Evolutionary conservation across 129 eudicot species (phyloP).

Genomic region (Escallonia rubra): DNA sequence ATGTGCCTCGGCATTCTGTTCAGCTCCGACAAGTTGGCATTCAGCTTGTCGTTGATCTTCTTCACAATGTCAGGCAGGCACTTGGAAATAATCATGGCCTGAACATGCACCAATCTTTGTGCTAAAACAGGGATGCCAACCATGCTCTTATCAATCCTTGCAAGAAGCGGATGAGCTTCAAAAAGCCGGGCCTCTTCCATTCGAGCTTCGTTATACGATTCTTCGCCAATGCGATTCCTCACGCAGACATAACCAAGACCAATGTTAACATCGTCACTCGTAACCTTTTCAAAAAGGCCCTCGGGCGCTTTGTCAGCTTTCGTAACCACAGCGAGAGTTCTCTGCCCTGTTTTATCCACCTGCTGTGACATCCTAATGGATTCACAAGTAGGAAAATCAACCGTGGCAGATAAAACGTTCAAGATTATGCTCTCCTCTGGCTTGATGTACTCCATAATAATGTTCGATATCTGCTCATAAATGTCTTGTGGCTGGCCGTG

Average conservation of each 20-base stretch:
- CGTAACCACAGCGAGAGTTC: slow-evolving; percentile 31
- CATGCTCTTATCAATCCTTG: slow-evolving; percentile 23
- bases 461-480: slow-evolving; percentile 25
- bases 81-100: slow-evolving; percentile 22
- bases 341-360: slow-evolving; percentile 17
- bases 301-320: slow-evolving; percentile 28
- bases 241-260: slow-evolving; percentile 47
- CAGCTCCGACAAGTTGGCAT: background rate
- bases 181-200: slow-evolving; percentile 20
- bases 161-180: slow-evolving; percentile 19
- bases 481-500: slow-evolving; percentile 52
- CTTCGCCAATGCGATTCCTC: slow-evolving; percentile 27
- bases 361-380: slow-evolving; percentile 37
- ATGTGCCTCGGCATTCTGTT: slow-evolving; percentile 5
- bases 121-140: slow-evolving; percentile 33
- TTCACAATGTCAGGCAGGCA: slow-evolving; percentile 25
- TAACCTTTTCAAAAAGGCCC: slow-evolving; percentile 31
- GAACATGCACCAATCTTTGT: slow-evolving; percentile 27
- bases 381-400: slow-evolving; percentile 30
- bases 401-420: slow-evolving; percentile 32
- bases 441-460: slow-evolving; percentile 27
- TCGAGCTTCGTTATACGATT: slow-evolving; percentile 28
- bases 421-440: slow-evolving; percentile 31
- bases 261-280: slow-evolving; percentile 26
- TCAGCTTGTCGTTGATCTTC: slow-evolving; percentile 8